Base-by-base conservation (phyloP, 768 basidiomycete genomes). In the Leccinum incarnatum region DNA sequence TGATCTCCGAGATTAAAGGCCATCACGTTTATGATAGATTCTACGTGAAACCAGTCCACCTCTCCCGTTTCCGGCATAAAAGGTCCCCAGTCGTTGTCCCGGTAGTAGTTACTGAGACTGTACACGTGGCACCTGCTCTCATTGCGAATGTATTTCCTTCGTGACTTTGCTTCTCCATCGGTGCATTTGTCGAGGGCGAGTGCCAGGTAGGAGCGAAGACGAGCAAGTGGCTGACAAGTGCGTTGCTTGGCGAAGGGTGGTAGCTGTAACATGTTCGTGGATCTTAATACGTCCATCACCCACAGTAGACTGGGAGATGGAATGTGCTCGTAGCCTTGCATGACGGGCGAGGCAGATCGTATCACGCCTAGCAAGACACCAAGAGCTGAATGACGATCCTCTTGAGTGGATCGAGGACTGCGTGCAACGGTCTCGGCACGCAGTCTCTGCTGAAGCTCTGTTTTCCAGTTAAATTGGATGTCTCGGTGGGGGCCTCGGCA, bases 41-140 rank as follows among this genome's bases (percentile, higher is more conserved):
- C 81, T 45, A 87, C 66, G 62, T 89, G 87, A 45, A 77, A 71
- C 88, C 88, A 91, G 64, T 88, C 80, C 55, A 83, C 80, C 14
- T 65, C 50, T 30, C 77, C 75, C 17, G 75, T 69, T 27, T 67
- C 54, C 25, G 72, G 59, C 32, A 61, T 37, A 62, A 82, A 86
- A 5, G 89, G 88, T 1, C 88, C 89, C 81, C 83, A 89, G 19
- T 74, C 69, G 57, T 77, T 84, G 23, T 74, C 72, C 25, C 62
- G 62, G 34, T 65, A 68, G 66, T 89, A 90, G 63, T 85, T 83
- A 11, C 80, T 78, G 48, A 89, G 77, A 68, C 88, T 79, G 72
- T 91, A 91, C 4, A 87, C 83, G 62, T 75, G 82, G 57, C 77
- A 79, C 40, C 89, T 76, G 61, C 85, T 84, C 32, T 67, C 65